Conservation (phyloP, 208 protist genomes). For the Crithidia brevicula region DNA sequence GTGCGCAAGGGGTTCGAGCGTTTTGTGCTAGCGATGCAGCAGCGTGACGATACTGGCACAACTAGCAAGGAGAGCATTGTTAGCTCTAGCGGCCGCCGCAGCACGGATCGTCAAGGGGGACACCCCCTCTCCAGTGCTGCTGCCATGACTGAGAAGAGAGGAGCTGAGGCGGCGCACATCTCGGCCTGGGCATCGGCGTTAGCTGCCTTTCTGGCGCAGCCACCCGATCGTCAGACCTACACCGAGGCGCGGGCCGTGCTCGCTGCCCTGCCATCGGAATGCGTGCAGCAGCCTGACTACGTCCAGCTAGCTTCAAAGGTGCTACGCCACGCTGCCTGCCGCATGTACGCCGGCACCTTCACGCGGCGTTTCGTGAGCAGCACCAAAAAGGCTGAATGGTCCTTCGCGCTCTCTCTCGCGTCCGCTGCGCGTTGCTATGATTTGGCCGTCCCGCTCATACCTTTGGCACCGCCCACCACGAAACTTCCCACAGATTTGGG, state of each 20-base stretch:
- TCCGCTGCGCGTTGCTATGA: constrained; percentile 43
- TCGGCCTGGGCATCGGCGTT: constrained; percentile 16
- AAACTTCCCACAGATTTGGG: constrained; percentile 19
- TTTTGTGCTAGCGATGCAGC: constrained; percentile 14
- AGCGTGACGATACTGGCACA: neutral
- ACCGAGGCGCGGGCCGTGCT: constrained; percentile 42
- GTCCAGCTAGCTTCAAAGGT: constrained; percentile 35
- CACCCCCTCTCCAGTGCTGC: neutral
- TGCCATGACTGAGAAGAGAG: neutral
- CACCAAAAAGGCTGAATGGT: constrained; percentile 15
- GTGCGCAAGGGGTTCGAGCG: constrained; percentile 33
- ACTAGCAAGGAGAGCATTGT: neutral
- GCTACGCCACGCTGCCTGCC: constrained; percentile 30
- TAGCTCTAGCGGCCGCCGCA: neutral
- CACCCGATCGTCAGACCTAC: constrained; percentile 41
- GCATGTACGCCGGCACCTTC: constrained; percentile 76
- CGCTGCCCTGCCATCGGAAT: constrained; percentile 26
- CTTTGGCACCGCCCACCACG: neutral
- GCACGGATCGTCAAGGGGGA: neutral
- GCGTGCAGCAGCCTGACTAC: constrained; percentile 19
- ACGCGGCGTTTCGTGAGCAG: constrained; percentile 25
- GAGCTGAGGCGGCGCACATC: neutral
- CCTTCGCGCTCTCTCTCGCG: constrained; percentile 30
- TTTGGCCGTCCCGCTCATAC: constrained; percentile 27
- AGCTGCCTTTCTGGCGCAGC: constrained; percentile 25